phyloP scores from a whole-genome alignment of 2,329 filamentous ascomycete genomes.

The Taxawa tesnikishii region DNA sequence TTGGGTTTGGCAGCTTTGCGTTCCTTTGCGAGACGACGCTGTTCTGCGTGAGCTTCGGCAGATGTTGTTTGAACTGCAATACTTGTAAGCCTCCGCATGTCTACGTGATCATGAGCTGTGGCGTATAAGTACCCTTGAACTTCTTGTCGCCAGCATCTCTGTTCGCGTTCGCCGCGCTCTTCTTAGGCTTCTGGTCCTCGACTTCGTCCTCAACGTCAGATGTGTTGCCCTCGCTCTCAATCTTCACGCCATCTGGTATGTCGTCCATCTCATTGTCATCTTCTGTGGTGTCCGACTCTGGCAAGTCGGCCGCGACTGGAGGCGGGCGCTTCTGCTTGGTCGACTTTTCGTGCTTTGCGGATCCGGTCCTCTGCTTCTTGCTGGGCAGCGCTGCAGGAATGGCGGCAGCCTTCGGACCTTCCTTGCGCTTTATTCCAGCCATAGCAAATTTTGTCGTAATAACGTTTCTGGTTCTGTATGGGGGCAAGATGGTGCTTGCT shows the following conservation, averaged over 20 bases:
- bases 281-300: slow-evolving; percentile 6
- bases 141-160: slow-evolving; percentile 6
- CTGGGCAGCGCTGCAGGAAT: slow-evolving; percentile 12
- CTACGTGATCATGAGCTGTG: not conserved
- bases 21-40: slow-evolving; percentile 77
- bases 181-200: not conserved
- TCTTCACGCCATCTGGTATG: not conserved
- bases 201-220: slow-evolving; percentile 6
- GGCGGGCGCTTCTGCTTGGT: slow-evolving; percentile 4
- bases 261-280: slow-evolving; percentile 3
- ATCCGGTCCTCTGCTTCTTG: slow-evolving; percentile 28
- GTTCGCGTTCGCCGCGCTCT: slow-evolving; percentile 1
- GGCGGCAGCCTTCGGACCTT: slow-evolving; percentile 22
- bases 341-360: slow-evolving; percentile 1
- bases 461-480: too few relatives aligned
- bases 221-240: not conserved
- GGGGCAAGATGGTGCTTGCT: too few relatives aligned
- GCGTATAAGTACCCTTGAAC: slow-evolving; percentile 7
- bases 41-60: slow-evolving; percentile 82
- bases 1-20: slow-evolving; percentile 89
- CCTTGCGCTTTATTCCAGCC: slow-evolving; percentile 27
- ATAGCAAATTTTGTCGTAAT: too few relatives aligned
- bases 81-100: slow-evolving; percentile 1
- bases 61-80: slow-evolving; percentile 42
- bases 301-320: slow-evolving; percentile 1